Evolutionary conservation across 495 filamentous ascomycete genomes (phyloP).

Genomic region (Stereocaulon alpinum): DNA sequence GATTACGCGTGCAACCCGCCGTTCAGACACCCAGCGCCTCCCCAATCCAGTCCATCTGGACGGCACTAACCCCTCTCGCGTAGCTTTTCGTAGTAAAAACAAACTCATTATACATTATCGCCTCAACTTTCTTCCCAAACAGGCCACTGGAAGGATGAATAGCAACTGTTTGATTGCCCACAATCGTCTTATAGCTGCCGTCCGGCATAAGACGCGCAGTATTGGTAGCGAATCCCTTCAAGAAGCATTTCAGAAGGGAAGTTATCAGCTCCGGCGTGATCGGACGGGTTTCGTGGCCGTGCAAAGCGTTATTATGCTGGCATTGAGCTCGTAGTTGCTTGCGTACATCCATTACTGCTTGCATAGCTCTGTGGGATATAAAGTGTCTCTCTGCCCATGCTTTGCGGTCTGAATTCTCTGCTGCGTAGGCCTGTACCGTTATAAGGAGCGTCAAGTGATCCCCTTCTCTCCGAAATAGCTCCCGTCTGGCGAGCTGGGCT

Average conservation of each 20-base stretch:
- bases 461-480: constrained; percentile 71
- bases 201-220: constrained; percentile 77
- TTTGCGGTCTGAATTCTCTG: constrained; percentile 61
- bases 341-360: constrained; percentile 69
- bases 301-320: constrained; percentile 34
- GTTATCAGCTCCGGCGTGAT: constrained; percentile 37
- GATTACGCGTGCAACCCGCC: too few relatives aligned
- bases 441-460: constrained; percentile 82
- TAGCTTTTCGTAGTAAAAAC: constrained; percentile 91
- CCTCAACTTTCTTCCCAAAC: constrained; percentile 79
- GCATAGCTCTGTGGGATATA: constrained; percentile 76
- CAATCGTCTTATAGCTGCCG: constrained; percentile 71
- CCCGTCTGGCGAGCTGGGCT: constrained; percentile 58
- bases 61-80: constrained; percentile 75
- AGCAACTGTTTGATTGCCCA: constrained; percentile 74
- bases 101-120: constrained; percentile 92
- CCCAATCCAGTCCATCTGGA: constrained; percentile 80
- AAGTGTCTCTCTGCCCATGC: constrained; percentile 70
- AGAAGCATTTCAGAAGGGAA: constrained; percentile 64
- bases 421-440: constrained; percentile 70
- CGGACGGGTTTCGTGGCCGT: constrained; percentile 17
- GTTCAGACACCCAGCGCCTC: constrained; percentile 45
- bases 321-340: constrained; percentile 72
- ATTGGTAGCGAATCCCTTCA: constrained; percentile 70
- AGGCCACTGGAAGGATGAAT: constrained; percentile 85